Evolutionary conservation across 2,329 filamentous ascomycete genomes (phyloP).

Genomic region (Calonectria crousiana): DNA sequence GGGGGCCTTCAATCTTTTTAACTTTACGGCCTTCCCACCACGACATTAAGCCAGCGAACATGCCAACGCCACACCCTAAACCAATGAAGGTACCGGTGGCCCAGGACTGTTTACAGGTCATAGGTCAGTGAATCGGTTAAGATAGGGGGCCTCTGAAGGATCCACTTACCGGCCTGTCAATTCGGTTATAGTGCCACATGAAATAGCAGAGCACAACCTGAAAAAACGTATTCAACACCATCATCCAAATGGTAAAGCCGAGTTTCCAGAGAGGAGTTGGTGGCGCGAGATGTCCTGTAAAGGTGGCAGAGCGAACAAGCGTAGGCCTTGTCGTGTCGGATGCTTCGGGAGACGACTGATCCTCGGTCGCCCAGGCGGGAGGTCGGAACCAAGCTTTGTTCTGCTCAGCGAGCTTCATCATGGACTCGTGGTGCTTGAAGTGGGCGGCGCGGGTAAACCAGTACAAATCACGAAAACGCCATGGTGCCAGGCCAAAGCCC

Average conservation of each 20-base stretch:
- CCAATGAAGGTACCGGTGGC: conserved; percentile 19
- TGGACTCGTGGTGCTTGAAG: conserved; percentile 33
- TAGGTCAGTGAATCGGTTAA: not conserved
- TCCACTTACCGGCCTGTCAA: conserved; percentile 21
- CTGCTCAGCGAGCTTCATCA: conserved; percentile 37
- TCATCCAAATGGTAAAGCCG: conserved; percentile 26
- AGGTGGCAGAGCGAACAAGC: not conserved
- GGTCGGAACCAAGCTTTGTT: conserved; percentile 45
- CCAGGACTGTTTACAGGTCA: conserved; percentile 2
- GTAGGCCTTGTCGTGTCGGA: not conserved
- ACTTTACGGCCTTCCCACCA: conserved; percentile 21
- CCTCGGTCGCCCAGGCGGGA: conserved; percentile 37
- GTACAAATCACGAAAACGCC: conserved; percentile 84
- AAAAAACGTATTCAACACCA: conserved; percentile 17
- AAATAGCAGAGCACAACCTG: conserved; percentile 20
- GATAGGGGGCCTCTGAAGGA: not conserved
- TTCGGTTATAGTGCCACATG: conserved; percentile 23
- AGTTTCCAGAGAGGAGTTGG: conserved; percentile 24
- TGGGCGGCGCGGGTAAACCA: conserved; percentile 53
- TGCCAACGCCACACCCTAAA: conserved; percentile 11
- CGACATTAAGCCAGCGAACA: conserved; percentile 21
- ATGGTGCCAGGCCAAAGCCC: conserved; percentile 84
- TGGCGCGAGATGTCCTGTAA: conserved; percentile 14
- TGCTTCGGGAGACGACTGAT: not conserved
- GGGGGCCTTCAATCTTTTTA: conserved; percentile 22